A percentile compares a stretch with the other conserved stretches of the same genome.
Evolutionary conservation across 1,139 yeast genomes (phyloP).

Genomic region (Barnettozyma hawaiiensis): DNA sequence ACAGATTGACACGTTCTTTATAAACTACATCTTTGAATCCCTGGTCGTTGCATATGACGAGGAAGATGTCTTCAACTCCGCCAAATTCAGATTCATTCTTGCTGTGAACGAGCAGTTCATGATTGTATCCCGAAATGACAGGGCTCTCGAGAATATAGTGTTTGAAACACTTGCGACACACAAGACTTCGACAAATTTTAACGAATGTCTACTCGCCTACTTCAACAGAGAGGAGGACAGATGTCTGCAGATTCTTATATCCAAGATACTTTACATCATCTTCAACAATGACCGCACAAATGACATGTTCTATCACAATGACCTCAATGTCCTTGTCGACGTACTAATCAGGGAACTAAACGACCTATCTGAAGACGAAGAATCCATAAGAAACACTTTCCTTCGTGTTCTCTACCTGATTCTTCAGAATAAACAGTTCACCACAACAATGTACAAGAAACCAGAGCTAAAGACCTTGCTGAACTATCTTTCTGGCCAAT

Average conservation of each 20-base stretch:
- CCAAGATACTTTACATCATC: conserved; percentile 25
- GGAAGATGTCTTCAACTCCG: conserved; percentile 61
- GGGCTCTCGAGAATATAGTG: conserved; percentile 40
- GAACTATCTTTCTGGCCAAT: conserved; percentile 37
- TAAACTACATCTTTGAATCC: conserved; percentile 48
- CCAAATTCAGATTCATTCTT: conserved; percentile 67
- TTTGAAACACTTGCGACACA: conserved; percentile 32
- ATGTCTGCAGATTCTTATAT: conserved; percentile 68
- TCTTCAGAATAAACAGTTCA: conserved; percentile 59
- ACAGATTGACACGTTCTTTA: conserved; percentile 45
- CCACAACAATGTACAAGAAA: conserved; percentile 51
- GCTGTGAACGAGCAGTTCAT: conserved; percentile 82
- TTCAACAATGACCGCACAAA: conserved; percentile 51
- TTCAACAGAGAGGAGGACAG: conserved; percentile 75
- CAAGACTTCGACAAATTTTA: conserved; percentile 39
- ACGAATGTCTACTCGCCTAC: conserved; percentile 52
- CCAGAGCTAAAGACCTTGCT: conserved; percentile 49
- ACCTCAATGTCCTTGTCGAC: conserved; percentile 79
- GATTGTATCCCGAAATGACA: conserved; percentile 45
- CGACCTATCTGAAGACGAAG: conserved; percentile 57
- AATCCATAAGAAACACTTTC: conserved; percentile 65
- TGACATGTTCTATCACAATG: conserved; percentile 71
- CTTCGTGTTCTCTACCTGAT: conserved; percentile 72
- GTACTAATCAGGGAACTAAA: conserved; percentile 75
- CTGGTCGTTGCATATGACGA: conserved; percentile 37